A percentile compares a stretch with the other conserved stretches of the same genome.
Conservation (phyloP, 1,139 yeast genomes). For the Candida pseudoviswanathii region DNA sequence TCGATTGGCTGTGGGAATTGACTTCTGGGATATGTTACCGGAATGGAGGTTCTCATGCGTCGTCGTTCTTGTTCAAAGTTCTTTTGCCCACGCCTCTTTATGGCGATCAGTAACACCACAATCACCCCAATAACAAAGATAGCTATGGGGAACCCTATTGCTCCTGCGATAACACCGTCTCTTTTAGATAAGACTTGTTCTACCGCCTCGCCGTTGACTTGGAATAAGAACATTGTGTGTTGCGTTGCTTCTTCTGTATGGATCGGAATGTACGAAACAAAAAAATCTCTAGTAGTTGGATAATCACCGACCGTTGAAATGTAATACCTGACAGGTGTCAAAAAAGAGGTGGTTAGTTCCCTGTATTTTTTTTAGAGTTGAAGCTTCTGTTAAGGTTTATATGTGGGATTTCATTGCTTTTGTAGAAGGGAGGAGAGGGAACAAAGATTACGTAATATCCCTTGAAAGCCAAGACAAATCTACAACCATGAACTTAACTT, state of each 20-base stretch:
- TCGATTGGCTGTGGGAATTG: neutral
- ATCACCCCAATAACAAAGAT: neutral
- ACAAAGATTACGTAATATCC: neutral
- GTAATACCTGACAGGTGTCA: neutral
- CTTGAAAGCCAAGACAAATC: neutral
- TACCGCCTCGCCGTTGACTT: neutral
- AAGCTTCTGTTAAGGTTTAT: neutral
- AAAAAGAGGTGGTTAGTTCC: no score
- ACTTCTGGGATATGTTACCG: neutral
- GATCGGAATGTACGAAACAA: neutral
- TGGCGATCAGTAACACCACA: neutral
- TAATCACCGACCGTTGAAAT: neutral
- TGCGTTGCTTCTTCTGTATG: neutral
- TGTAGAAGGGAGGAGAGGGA: neutral
- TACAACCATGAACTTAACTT: no score
- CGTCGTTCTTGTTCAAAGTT: neutral
- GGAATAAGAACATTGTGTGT: neutral
- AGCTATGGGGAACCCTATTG: neutral
- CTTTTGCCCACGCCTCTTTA: neutral
- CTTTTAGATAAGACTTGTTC: neutral
- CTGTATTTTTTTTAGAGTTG: neutral
- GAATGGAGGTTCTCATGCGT: neutral
- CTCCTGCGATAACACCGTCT: neutral
- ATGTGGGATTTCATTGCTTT: neutral
- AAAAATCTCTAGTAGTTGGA: no score